Conservation (phyloP, 495 filamentous ascomycete genomes). For the Penicillium diatomitis region DNA sequence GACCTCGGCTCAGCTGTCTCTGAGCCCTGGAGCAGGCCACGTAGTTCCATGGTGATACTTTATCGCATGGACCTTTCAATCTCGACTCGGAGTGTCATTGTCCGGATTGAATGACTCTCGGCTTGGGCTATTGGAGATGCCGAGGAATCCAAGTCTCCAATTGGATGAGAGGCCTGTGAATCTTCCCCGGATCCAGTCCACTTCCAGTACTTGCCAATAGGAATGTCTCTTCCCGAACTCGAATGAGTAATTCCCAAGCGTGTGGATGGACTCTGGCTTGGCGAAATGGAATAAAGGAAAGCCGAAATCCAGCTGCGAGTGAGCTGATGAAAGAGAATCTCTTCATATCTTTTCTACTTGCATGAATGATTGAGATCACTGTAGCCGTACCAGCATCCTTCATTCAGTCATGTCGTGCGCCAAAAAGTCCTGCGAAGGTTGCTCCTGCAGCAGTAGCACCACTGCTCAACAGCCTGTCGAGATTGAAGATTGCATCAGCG, state of each 20-base stretch:
- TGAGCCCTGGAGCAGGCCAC: no score
- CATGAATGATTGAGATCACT: no score
- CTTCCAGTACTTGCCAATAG: background rate
- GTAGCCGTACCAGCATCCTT: background rate
- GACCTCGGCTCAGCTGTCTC: no score
- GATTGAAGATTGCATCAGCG: slow-evolving; percentile 19
- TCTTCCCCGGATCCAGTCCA: background rate
- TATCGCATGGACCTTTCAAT: background rate
- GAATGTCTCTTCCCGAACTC: background rate
- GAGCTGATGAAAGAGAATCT: no score
- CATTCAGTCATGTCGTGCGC: slow-evolving; percentile 22
- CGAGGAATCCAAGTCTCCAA: background rate
- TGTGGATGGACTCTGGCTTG: no score
- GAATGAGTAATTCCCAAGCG: background rate
- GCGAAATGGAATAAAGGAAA: no score
- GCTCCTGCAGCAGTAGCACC: slow-evolving; percentile 25
- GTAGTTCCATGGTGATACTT: background rate
- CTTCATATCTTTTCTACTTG: no score
- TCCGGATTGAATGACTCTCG: slow-evolving; percentile 7
- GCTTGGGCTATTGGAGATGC: background rate
- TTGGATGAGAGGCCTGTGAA: background rate
- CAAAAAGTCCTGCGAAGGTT: slow-evolving; percentile 29
- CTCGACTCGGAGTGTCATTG: slow-evolving; percentile 2
- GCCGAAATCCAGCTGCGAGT: no score
- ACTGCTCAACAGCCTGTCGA: slow-evolving; percentile 8